phyloP scores from a whole-genome alignment of 2,329 filamentous ascomycete species.

The Pseudogymnoascus sp. region DNA sequence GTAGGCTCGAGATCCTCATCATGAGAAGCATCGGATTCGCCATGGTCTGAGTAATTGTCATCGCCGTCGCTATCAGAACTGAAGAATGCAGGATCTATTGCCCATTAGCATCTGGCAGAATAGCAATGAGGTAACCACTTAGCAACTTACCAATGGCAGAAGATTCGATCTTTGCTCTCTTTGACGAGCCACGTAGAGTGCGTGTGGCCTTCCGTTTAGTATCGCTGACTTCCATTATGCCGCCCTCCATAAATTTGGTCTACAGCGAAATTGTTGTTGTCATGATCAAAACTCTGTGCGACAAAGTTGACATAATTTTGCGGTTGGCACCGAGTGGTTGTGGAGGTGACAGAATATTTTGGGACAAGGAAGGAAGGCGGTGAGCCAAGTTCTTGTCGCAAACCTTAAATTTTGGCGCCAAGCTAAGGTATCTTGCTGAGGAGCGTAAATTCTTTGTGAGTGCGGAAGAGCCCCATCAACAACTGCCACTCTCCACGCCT shows the following conservation, averaged over 20 bases:
- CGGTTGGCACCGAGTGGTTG: conserved; percentile 7
- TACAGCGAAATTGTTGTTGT: background rate
- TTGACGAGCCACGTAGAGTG: conserved; percentile 17
- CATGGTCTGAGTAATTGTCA: conserved; percentile 31
- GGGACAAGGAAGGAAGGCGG: background rate
- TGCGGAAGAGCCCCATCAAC: conserved; percentile 6
- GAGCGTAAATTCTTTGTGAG: conserved; percentile 21
- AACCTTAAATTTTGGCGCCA: conserved; percentile 23
- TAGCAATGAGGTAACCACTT: conserved; percentile 1
- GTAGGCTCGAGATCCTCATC: conserved; percentile 28
- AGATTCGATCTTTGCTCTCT: conserved; percentile 20
- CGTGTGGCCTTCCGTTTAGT: conserved; percentile 21
- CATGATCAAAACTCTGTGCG: conserved; percentile 2
- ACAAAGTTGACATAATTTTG: conserved; percentile 9
- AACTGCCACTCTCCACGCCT: conserved; percentile 6
- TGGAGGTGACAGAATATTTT: conserved; percentile 11
- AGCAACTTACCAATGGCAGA: conserved; percentile 10
- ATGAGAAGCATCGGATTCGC: conserved; percentile 26
- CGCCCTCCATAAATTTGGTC: background rate
- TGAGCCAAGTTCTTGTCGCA: conserved; percentile 19
- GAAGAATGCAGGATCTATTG: conserved; percentile 6
- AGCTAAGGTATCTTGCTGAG: conserved; percentile 4
- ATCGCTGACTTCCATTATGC: conserved; percentile 20
- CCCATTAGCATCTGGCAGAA: background rate
- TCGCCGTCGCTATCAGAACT: conserved; percentile 38